Evolutionary conservation across 1,139 yeast species (phyloP).

Genomic region (Yamadazyma mexicana): DNA sequence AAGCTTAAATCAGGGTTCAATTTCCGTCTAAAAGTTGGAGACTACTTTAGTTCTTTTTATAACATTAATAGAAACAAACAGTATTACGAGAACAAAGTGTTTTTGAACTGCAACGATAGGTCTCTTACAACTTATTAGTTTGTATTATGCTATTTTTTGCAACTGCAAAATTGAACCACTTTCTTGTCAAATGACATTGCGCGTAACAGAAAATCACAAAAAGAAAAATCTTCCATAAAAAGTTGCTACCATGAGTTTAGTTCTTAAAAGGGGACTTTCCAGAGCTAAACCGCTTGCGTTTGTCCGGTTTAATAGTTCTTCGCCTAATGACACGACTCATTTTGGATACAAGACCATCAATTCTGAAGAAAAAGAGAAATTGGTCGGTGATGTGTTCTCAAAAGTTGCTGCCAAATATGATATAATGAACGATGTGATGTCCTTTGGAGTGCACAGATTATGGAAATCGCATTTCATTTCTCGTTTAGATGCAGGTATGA

Average conservation of each 20-base stretch:
- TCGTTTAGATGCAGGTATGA: slow-evolving; percentile 88
- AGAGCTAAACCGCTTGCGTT: slow-evolving; percentile 35
- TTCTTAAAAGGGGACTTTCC: slow-evolving; percentile 49
- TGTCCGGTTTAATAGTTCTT: slow-evolving; percentile 5
- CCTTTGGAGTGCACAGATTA: slow-evolving; percentile 87
- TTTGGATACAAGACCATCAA: slow-evolving; percentile 90
- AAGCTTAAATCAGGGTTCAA: slow-evolving; percentile 43
- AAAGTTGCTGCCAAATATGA: slow-evolving; percentile 95
- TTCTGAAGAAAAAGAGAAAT: slow-evolving; percentile 75
- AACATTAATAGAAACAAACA: not conserved
- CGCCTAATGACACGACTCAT: slow-evolving; percentile 53
- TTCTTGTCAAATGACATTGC: not conserved
- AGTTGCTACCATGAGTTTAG: not conserved
- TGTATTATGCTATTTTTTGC: not conserved
- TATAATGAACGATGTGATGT: slow-evolving; percentile 97
- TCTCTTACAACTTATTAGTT: too few relatives aligned
- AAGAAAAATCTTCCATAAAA: not conserved
- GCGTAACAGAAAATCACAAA: not conserved
- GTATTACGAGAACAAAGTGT: too few relatives aligned
- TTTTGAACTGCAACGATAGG: too few relatives aligned
- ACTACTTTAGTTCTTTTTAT: not conserved
- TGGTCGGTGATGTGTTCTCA: slow-evolving; percentile 88
- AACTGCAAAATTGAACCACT: not conserved
- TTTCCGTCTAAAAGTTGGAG: too few relatives aligned
- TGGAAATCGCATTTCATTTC: slow-evolving; percentile 93